phyloP scores from a whole-genome alignment of 2,329 filamentous ascomycete genomes.

The Stachybotrys chartarum region DNA sequence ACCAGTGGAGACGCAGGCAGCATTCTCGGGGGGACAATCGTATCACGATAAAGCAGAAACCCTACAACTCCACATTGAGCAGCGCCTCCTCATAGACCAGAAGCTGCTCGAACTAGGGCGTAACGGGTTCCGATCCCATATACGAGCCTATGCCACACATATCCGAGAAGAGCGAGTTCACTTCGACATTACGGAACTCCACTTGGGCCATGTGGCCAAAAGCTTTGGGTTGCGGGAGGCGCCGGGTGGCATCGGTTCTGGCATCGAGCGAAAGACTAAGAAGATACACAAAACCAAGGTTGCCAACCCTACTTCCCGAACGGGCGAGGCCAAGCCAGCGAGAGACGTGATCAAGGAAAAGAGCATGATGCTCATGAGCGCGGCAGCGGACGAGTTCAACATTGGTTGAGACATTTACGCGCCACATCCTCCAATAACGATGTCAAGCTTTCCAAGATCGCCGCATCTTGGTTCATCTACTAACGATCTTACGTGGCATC shows the following conservation, averaged over 20 bases:
- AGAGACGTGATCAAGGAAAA: conserved; percentile 49
- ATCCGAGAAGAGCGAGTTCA: conserved; percentile 74
- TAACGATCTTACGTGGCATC: background rate
- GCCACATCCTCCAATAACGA: too few species aligned
- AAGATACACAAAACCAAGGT: conserved; percentile 27
- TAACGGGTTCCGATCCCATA: conserved; percentile 83
- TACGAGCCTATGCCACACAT: conserved; percentile 93
- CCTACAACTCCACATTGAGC: conserved; percentile 53
- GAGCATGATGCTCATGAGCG: conserved; percentile 58
- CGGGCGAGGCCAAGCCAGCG: conserved; percentile 21
- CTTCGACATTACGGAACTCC: conserved; percentile 87
- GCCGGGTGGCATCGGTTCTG: conserved; percentile 70
- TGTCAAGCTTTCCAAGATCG: too few species aligned
- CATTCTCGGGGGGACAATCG: conserved; percentile 31
- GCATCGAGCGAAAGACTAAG: conserved; percentile 40
- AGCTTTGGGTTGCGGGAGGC: conserved; percentile 85
- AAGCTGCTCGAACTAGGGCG: conserved; percentile 73
- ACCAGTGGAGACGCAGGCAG: conserved; percentile 61
- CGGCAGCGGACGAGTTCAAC: conserved; percentile 60
- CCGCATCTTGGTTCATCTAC: too few species aligned
- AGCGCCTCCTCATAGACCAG: conserved; percentile 51
- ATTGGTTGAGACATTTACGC: conserved; percentile 34
- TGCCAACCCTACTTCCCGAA: conserved; percentile 30
- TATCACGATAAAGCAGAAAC: conserved; percentile 47
- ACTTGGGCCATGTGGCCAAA: conserved; percentile 90